Percentiles rank a stretch among this genome's conserved stretches.
Conservation (phyloP, 805 yeast genomes). For the Yamadazyma paraphyllophila region DNA sequence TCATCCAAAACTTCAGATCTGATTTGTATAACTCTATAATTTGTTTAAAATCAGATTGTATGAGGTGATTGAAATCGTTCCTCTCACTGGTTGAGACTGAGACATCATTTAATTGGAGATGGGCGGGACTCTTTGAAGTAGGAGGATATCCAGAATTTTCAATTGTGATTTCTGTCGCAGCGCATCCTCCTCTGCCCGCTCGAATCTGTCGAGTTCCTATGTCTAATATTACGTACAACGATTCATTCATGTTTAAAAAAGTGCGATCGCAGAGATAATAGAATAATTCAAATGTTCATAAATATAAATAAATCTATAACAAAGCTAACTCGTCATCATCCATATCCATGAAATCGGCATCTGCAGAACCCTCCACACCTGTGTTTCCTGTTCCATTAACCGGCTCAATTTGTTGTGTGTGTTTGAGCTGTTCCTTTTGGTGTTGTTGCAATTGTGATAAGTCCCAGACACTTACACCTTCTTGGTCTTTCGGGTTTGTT, state of each 20-base stretch:
- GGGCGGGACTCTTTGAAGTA: slow-evolving; percentile 16
- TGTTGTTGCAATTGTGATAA: slow-evolving; percentile 58
- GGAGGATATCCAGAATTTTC: slow-evolving; percentile 2
- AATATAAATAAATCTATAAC: slow-evolving; percentile 13
- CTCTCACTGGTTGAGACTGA: slow-evolving; percentile 19
- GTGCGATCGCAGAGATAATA: not conserved
- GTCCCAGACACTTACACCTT: slow-evolving; percentile 94
- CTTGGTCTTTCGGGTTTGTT: slow-evolving; percentile 81
- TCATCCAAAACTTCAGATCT: slow-evolving; percentile 12
- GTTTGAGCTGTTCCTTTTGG: slow-evolving; percentile 51
- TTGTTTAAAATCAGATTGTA: not conserved
- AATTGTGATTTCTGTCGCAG: slow-evolving; percentile 15
- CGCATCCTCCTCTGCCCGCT: slow-evolving; percentile 27
- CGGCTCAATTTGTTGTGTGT: slow-evolving; percentile 13
- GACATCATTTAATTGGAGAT: slow-evolving; percentile 19
- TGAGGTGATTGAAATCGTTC: not conserved
- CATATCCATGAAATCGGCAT: slow-evolving; percentile 42
- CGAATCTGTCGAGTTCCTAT: slow-evolving; percentile 16
- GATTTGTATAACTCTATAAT: slow-evolving; percentile 6
- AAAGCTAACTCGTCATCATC: slow-evolving; percentile 47
- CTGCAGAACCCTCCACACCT: slow-evolving; percentile 15
- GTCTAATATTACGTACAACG: slow-evolving; percentile 16
- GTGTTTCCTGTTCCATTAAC: slow-evolving; percentile 2
- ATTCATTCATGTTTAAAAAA: slow-evolving; percentile 7
- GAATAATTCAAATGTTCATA: not conserved